Percentiles rank a stretch among this genome's conserved stretches.
phyloP scores from a whole-genome alignment of 1,284 basidiomycete species.

The Ustilago crameri region DNA sequence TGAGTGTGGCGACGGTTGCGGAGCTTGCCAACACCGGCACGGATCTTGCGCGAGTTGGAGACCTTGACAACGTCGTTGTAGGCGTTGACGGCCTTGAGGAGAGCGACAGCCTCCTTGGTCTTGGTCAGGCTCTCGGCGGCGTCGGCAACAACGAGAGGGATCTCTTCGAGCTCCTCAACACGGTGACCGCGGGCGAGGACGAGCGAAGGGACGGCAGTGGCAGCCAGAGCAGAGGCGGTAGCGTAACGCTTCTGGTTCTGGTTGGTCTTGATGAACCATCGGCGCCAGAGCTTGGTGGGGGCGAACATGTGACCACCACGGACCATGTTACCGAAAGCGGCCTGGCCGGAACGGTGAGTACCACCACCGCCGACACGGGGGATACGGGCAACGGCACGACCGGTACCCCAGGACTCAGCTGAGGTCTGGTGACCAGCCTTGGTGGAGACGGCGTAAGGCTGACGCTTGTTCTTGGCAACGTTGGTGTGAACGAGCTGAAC shows the following conservation, averaged over 20 bases:
- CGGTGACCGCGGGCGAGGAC: slow-evolving; percentile 99
- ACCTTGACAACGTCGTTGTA: slow-evolving; percentile 96
- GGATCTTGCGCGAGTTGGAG: slow-evolving; percentile 94
- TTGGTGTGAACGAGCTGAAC: slow-evolving; percentile 99
- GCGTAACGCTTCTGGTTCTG: slow-evolving; percentile 99
- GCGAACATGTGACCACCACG: slow-evolving; percentile 99
- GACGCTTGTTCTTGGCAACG: slow-evolving; percentile 97
- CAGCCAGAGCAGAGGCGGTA: slow-evolving; percentile 95
- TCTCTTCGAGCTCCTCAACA: slow-evolving; percentile 96
- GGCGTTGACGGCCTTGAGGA: slow-evolving; percentile 84
- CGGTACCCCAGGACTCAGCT: slow-evolving; percentile 99
- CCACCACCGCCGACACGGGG: slow-evolving; percentile 99
- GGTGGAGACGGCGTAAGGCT: slow-evolving; percentile 95
- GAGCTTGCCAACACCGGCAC: slow-evolving; percentile 97
- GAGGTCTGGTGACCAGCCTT: slow-evolving; percentile 99
- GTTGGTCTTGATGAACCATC: slow-evolving; percentile 99
- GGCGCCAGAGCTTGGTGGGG: slow-evolving; percentile 99
- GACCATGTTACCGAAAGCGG: slow-evolving; percentile 82
- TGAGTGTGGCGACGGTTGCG: slow-evolving; percentile 97
- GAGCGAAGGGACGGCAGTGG: slow-evolving; percentile 96
- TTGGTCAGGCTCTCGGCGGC: slow-evolving; percentile 87
- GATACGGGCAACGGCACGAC: slow-evolving; percentile 99
- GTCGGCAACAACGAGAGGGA: slow-evolving; percentile 89
- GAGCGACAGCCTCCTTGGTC: slow-evolving; percentile 96
- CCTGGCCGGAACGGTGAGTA: slow-evolving; percentile 96